phyloP scores from a whole-genome alignment of 2,329 filamentous ascomycete genomes.

The Tolypocladium album region DNA sequence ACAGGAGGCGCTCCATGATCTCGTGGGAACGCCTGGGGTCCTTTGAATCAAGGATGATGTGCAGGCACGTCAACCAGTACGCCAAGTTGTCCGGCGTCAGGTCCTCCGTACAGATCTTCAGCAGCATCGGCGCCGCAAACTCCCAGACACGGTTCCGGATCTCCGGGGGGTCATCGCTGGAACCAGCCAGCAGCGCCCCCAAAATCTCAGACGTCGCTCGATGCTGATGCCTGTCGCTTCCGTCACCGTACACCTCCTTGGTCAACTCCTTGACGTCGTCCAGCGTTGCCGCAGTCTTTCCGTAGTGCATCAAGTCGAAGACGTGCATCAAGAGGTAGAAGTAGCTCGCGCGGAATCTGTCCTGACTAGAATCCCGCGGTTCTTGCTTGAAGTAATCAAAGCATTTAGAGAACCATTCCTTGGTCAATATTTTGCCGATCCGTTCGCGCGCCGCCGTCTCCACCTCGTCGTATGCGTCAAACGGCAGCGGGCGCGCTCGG shows the following conservation, averaged over 20 bases:
- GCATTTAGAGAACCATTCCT: slow-evolving; percentile 75
- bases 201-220: slow-evolving; percentile 91
- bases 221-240: slow-evolving; percentile 95
- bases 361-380: slow-evolving; percentile 68
- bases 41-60: slow-evolving; percentile 77
- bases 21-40: slow-evolving; percentile 84
- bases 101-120: slow-evolving; percentile 79
- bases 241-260: slow-evolving; percentile 72
- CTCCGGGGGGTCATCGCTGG: slow-evolving; percentile 64
- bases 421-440: slow-evolving; percentile 71
- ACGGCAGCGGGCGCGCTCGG: slow-evolving; percentile 59
- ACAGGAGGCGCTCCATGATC: slow-evolving; percentile 69
- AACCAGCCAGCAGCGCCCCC: slow-evolving; percentile 71
- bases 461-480: slow-evolving; percentile 63
- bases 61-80: slow-evolving; percentile 93
- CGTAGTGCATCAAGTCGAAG: slow-evolving; percentile 81
- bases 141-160: slow-evolving; percentile 72
- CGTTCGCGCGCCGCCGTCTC: slow-evolving; percentile 65
- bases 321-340: slow-evolving; percentile 80
- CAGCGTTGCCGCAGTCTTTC: slow-evolving; percentile 65
- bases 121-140: slow-evolving; percentile 81
- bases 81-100: slow-evolving; percentile 87
- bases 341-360: slow-evolving; percentile 83
- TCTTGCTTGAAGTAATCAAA: slow-evolving; percentile 96
- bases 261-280: slow-evolving; percentile 81